phyloP scores from a whole-genome alignment of 2,329 filamentous ascomycete species.

The Epichloe elymi region DNA sequence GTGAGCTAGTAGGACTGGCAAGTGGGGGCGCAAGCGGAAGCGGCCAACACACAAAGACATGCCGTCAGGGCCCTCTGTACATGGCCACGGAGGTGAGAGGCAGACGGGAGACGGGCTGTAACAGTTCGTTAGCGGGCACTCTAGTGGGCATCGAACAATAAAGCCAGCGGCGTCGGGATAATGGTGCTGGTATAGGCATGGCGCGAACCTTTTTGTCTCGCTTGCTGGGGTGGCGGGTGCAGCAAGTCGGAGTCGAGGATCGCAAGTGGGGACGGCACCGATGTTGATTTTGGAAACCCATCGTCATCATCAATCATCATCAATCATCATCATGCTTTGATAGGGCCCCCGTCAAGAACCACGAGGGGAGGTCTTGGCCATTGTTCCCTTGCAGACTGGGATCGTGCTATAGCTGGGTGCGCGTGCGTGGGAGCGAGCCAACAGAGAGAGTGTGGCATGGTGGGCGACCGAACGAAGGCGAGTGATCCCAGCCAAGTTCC shows the following conservation, averaged over 20 bases:
- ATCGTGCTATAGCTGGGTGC: neutral
- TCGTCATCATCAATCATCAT: neutral
- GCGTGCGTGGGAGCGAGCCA: neutral
- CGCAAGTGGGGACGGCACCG: neutral
- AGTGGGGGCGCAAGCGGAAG: neutral
- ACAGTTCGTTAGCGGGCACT: neutral
- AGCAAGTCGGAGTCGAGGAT: neutral
- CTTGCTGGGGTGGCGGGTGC: conserved; percentile 4
- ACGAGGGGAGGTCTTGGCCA: conserved; percentile 2
- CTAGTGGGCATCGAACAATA: conserved; percentile 3
- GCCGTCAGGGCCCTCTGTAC: conserved; percentile 3
- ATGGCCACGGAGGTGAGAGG: neutral
- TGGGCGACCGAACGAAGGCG: neutral
- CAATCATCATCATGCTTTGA: conserved; percentile 1
- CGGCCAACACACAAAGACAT: conserved; percentile 3
- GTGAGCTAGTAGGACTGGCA: neutral
- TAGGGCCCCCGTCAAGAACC: neutral
- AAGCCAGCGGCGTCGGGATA: conserved; percentile 3
- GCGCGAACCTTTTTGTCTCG: conserved; percentile 5
- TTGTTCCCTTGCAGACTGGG: conserved; percentile 1
- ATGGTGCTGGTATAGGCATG: conserved; percentile 4
- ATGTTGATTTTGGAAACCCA: neutral
- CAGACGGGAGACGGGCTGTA: neutral
- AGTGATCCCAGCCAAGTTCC: neutral
- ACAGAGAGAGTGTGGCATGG: too few species aligned